Conservation (phyloP, 2,329 filamentous ascomycete species). For the Colletotrichum coccodes region DNA sequence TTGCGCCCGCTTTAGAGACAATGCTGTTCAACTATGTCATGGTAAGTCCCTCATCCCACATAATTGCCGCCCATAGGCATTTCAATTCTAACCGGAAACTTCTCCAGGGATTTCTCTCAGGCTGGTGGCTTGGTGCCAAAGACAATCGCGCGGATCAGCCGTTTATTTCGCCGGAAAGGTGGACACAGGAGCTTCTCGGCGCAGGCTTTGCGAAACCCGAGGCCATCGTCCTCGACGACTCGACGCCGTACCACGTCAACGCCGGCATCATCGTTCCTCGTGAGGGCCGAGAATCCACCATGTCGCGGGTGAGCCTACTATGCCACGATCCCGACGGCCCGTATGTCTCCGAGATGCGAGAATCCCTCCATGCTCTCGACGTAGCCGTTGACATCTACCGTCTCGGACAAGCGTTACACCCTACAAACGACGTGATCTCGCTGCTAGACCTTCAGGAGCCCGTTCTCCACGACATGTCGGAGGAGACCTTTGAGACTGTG, state of each 20-base stretch:
- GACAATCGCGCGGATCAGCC: slow-evolving; percentile 40
- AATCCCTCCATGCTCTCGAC: background rate
- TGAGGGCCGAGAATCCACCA: background rate
- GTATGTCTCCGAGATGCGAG: background rate
- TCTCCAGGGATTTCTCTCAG: slow-evolving; percentile 37
- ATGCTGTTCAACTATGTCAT: background rate
- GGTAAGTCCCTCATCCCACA: too few species aligned
- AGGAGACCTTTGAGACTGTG: background rate
- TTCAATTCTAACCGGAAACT: background rate
- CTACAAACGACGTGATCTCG: slow-evolving; percentile 26
- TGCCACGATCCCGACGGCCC: background rate
- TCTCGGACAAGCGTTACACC: background rate
- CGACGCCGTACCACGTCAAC: slow-evolving; percentile 37
- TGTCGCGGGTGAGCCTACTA: background rate
- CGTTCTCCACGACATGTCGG: slow-evolving; percentile 39
- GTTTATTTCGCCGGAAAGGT: slow-evolving; percentile 35
- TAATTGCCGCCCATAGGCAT: too few species aligned
- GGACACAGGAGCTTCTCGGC: slow-evolving; percentile 39
- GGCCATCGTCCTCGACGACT: background rate
- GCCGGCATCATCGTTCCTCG: slow-evolving; percentile 6
- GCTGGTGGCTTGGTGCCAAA: slow-evolving; percentile 46
- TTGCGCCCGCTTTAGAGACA: too few species aligned
- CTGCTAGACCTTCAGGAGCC: slow-evolving; percentile 39
- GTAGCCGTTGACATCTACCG: background rate
- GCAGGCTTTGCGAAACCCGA: slow-evolving; percentile 39